phyloP scores from a whole-genome alignment of 805 yeast species.

The Lipomyces starkeyi region DNA sequence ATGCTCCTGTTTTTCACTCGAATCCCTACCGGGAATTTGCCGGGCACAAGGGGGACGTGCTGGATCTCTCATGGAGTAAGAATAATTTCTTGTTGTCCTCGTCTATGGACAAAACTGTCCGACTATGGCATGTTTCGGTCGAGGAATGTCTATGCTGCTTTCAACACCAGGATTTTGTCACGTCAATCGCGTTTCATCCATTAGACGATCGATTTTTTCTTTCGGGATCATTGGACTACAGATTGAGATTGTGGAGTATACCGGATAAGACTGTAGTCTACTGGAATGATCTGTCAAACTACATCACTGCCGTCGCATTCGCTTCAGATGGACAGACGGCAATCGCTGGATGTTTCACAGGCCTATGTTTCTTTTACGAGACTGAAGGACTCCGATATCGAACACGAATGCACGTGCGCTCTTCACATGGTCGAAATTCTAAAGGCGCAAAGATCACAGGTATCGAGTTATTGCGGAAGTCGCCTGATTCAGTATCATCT shows the following conservation, averaged over 20 bases:
- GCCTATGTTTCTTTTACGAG: constrained; percentile 64
- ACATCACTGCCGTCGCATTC: constrained; percentile 76
- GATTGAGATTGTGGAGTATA: constrained; percentile 82
- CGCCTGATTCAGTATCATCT: constrained; percentile 40
- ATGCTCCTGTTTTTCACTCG: constrained; percentile 81
- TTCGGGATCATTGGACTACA: constrained; percentile 79
- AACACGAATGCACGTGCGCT: constrained; percentile 52
- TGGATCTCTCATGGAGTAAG: constrained; percentile 87
- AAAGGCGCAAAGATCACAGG: constrained; percentile 76
- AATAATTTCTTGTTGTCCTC: constrained; percentile 80
- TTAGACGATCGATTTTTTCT: constrained; percentile 84
- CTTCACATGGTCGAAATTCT: constrained; percentile 44
- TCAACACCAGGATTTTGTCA: constrained; percentile 79
- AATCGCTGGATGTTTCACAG: constrained; percentile 79
- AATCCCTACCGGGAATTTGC: constrained; percentile 63
- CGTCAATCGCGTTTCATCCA: constrained; percentile 80
- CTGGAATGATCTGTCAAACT: constrained; percentile 63
- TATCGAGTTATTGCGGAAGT: constrained; percentile 52
- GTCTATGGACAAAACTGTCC: constrained; percentile 83
- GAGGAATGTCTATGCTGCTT: constrained; percentile 66
- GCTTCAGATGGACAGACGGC: constrained; percentile 67
- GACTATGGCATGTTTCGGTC: constrained; percentile 83
- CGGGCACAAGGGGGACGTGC: constrained; percentile 73
- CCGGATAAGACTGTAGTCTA: constrained; percentile 70
- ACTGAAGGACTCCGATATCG: constrained; percentile 67